phyloP scores from a whole-genome alignment of 345 rosid genomes.

The Gossypium herbaceum region DNA sequence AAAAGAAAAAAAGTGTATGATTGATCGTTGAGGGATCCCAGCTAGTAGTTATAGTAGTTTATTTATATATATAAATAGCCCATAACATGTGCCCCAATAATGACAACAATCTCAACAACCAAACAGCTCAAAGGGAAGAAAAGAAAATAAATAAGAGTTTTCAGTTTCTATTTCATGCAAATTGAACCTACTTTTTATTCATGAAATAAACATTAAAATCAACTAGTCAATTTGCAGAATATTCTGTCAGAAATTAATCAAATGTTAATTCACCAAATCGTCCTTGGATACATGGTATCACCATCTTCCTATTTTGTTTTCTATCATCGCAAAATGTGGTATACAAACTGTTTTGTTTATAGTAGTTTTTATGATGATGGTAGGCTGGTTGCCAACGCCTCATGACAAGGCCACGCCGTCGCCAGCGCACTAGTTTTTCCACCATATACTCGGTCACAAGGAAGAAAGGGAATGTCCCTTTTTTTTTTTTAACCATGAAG shows the following conservation, averaged over 20 bases:
- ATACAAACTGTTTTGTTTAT: not conserved
- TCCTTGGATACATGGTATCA: not conserved
- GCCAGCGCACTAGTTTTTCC: constrained; percentile 22
- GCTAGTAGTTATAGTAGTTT: not conserved
- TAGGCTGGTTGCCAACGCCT: constrained; percentile 2
- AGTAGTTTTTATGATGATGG: not conserved
- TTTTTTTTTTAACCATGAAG: not conserved
- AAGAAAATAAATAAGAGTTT: not conserved
- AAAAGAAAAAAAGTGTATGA: not conserved
- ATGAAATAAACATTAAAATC: not conserved
- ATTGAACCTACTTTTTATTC: not conserved
- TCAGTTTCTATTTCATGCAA: constrained; percentile 19
- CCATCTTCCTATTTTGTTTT: not conserved
- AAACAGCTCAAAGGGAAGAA: constrained; percentile 17
- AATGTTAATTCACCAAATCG: not conserved
- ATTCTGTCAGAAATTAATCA: not conserved
- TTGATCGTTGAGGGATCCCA: constrained; percentile 15
- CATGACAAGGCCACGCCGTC: constrained; percentile 22
- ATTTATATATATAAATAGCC: not conserved
- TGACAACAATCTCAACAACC: constrained; percentile 25
- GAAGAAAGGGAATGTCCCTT: constrained; percentile 6
- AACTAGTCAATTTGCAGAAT: not conserved
- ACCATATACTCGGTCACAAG: not conserved
- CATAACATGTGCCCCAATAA: constrained; percentile 26
- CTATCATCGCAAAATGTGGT: not conserved